Evolutionary conservation across 768 basidiomycete species (phyloP).

Genomic region (Boletus tylopilopsis): DNA sequence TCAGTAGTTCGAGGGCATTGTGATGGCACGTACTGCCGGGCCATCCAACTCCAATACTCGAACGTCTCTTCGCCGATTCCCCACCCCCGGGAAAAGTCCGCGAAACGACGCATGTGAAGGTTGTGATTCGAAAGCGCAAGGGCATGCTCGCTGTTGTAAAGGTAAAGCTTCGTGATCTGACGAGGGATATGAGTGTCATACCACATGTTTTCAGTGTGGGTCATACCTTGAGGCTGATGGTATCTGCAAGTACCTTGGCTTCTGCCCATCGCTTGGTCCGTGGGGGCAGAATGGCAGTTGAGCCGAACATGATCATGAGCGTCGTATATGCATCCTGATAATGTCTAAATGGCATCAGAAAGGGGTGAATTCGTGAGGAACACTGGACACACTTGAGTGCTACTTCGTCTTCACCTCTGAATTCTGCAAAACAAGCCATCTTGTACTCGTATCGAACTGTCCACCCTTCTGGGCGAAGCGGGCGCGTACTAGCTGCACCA

Average conservation of each 20-base stretch:
- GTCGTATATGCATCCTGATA: constrained; percentile 91
- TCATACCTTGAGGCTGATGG: constrained; percentile 82
- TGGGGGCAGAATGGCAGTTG: constrained; percentile 80
- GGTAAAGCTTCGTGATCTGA: constrained; percentile 84
- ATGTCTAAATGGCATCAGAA: constrained; percentile 51
- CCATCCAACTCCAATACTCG: constrained; percentile 97
- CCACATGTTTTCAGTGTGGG: background rate
- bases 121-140: constrained; percentile 81
- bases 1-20: background rate
- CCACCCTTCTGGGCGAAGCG: constrained; percentile 86
- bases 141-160: constrained; percentile 86
- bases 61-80: constrained; percentile 95
- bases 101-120: constrained; percentile 79
- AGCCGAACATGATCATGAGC: constrained; percentile 84
- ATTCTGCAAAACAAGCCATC: constrained; percentile 95
- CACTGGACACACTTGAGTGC: constrained; percentile 71
- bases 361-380: constrained; percentile 1
- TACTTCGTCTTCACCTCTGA: constrained; percentile 87
- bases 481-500: constrained; percentile 41
- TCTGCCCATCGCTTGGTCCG: constrained; percentile 98
- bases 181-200: background rate
- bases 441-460: constrained; percentile 97
- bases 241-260: constrained; percentile 94
- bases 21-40: constrained; percentile 66
- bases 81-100: constrained; percentile 87